Base-by-base conservation (phyloP, 1,284 basidiomycete genomes). In the Peniophora sp. region DNA sequence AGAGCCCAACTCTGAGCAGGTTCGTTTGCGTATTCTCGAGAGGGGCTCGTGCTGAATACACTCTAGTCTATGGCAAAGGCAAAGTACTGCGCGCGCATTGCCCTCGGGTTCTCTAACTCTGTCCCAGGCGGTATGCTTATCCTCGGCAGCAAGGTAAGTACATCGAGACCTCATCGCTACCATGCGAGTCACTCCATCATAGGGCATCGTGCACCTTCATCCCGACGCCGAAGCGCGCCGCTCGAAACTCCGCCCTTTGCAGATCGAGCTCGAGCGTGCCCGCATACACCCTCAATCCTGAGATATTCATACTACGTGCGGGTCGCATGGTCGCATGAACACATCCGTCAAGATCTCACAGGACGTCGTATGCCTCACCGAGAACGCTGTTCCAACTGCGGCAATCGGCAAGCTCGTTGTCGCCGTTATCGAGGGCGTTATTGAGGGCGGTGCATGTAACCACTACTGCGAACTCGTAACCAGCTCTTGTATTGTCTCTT, bases 291-390 rank as follows among this genome's bases (percentile, higher is more conserved):
- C n/a, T 55, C 1, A 63, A 69, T 49, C 63, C 62, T 16, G 69
- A 63, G 0, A 52, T 76, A 35, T 73, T 75, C 39, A 53, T 74
- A 19, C 56, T 76, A 6, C 65, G 71, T 3, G 55, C 63, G 3
- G 65, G 69, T 1, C 63, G n/a, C n/a, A n/a, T n/a, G n/a, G n/a
- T n/a, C n/a, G 64, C 1, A 58, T 73, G 53, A 61, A 59, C 5
- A 61, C 57, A 2, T 67, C 70, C 3, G 62, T 67, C 0, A 60
- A 64, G 3, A 60, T 75, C 6, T 73, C 73, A 2, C 59, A 63
- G 3, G 72, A 77, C 53, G 70, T 75, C 48, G 66, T 70, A 45
- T 72, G 73, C 55, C 63, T 76, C n/a, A 65, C 69, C 8, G 67
- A 74, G 56, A 75, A 75, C 55, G 71, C 70, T 1, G 73, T 76